phyloP scores from a whole-genome alignment of 352 stramenopile species.

The Globisporangium ultimum region DNA sequence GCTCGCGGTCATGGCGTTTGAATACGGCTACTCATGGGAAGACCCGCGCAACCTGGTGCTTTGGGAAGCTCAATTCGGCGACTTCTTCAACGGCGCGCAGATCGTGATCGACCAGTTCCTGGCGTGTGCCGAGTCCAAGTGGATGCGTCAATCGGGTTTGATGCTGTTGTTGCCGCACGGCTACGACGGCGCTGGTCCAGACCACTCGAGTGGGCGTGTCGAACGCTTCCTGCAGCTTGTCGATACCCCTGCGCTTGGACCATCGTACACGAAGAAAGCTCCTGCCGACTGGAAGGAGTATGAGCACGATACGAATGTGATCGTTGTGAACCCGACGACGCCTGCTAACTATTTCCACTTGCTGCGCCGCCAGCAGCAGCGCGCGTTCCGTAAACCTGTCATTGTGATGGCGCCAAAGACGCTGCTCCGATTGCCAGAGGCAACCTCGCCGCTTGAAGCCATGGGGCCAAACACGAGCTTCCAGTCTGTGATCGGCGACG shows the following conservation, averaged over 20 bases:
- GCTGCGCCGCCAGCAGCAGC: conserved; percentile 88
- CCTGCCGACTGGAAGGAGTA: conserved; percentile 48
- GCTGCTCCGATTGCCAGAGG: conserved; percentile 61
- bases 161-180: conserved; percentile 85
- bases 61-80: conserved; percentile 91
- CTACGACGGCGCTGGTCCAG: conserved; percentile 84
- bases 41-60: conserved; percentile 75
- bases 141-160: conserved; percentile 85
- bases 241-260: conserved; percentile 56
- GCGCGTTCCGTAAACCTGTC: conserved; percentile 69
- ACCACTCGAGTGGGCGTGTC: conserved; percentile 80
- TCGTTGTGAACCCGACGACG: conserved; percentile 81
- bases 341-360: conserved; percentile 97
- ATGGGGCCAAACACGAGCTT: conserved; percentile 58
- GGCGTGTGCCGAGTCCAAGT: conserved; percentile 84
- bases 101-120: conserved; percentile 90
- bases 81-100: conserved; percentile 89
- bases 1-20: conserved; percentile 85
- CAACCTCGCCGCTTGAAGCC: conserved; percentile 61
- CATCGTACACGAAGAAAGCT: conserved; percentile 26
- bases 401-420: conserved; percentile 82
- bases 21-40: conserved; percentile 89
- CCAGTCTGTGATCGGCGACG: conserved; percentile 62
- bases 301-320: conserved; percentile 79
- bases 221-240: conserved; percentile 89